Evolutionary conservation across 805 yeast species (phyloP).

Genomic region (Metschnikowia cubensis): DNA sequence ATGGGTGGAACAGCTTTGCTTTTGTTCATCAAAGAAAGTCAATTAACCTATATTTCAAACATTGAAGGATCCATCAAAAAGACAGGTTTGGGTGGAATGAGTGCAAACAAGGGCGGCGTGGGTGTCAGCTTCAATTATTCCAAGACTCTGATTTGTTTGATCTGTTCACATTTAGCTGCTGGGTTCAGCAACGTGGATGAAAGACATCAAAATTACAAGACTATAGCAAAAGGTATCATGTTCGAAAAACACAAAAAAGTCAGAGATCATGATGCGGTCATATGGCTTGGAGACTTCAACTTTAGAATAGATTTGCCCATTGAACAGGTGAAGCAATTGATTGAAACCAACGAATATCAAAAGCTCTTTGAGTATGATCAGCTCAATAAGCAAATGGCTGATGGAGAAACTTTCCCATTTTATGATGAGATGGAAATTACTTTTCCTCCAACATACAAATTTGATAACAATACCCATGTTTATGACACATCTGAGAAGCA

Average conservation of each 20-base stretch:
- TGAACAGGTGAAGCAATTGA: constrained; percentile 57
- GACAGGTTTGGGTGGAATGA: constrained; percentile 92
- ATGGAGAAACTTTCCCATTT: constrained; percentile 72
- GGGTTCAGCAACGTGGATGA: constrained; percentile 79
- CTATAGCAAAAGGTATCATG: constrained; percentile 64
- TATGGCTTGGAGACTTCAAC: constrained; percentile 94
- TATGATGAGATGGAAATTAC: constrained; percentile 76
- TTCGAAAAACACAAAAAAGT: constrained; percentile 55
- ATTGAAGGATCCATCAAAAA: constrained; percentile 75
- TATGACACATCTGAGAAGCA: constrained; percentile 91
- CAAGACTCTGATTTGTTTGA: constrained; percentile 69
- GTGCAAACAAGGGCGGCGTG: constrained; percentile 78
- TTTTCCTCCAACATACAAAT: constrained; percentile 92
- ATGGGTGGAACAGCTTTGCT: constrained; percentile 80
- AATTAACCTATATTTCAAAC: constrained; percentile 49
- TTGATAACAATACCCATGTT: constrained; percentile 74
- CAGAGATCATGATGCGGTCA: constrained; percentile 73
- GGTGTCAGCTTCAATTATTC: constrained; percentile 64
- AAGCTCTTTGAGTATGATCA: constrained; percentile 72
- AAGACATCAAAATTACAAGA: constrained; percentile 80
- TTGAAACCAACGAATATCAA: constrained; percentile 45
- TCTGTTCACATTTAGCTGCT: constrained; percentile 90
- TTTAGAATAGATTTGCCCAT: constrained; percentile 72
- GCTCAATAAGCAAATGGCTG: constrained; percentile 65
- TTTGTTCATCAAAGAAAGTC: constrained; percentile 58